A percentile compares a stretch with the other conserved stretches of the same genome.
Conservation (phyloP, 2,329 filamentous ascomycete genomes). For the Pseudogymnoascus sp. region DNA sequence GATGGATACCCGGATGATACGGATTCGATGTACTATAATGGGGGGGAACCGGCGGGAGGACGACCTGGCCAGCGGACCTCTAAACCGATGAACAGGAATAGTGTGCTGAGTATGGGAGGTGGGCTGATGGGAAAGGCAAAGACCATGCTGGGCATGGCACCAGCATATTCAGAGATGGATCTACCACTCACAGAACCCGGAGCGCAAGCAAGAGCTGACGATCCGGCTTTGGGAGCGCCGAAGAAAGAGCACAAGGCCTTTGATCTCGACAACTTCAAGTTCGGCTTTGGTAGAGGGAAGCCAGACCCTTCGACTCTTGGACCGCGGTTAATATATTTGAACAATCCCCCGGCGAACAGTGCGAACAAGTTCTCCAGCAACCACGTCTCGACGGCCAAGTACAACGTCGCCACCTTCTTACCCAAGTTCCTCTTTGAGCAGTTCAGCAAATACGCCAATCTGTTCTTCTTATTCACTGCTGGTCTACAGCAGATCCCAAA, state of each 20-base stretch:
- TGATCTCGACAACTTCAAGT: conserved; percentile 75
- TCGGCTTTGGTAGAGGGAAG: conserved; percentile 78
- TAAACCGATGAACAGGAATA: conserved; percentile 72
- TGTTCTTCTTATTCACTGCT: conserved; percentile 98
- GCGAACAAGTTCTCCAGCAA: conserved; percentile 90
- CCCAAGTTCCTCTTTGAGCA: conserved; percentile 98
- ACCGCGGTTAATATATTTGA: conserved; percentile 86
- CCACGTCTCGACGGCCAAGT: conserved; percentile 95
- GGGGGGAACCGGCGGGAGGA: conserved; percentile 37
- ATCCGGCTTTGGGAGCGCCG: conserved; percentile 33
- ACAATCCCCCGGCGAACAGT: conserved; percentile 89
- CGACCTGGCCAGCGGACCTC: not conserved
- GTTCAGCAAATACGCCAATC: conserved; percentile 97
- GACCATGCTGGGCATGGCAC: conserved; percentile 80
- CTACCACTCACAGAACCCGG: conserved; percentile 79
- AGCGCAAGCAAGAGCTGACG: conserved; percentile 39
- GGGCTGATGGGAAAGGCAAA: conserved; percentile 82
- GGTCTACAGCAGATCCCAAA: conserved; percentile 89
- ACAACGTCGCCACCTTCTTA: conserved; percentile 86
- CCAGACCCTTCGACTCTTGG: conserved; percentile 85
- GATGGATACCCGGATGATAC: conserved; percentile 76
- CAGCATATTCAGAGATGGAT: conserved; percentile 95
- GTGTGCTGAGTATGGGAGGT: conserved; percentile 77
- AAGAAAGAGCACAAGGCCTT: conserved; percentile 47
- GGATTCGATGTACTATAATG: conserved; percentile 62